Percentiles rank a stretch among this genome's conserved stretches.
phyloP scores from a whole-genome alignment of 2,329 filamentous ascomycete genomes.

The Xylariaceae sp. region DNA sequence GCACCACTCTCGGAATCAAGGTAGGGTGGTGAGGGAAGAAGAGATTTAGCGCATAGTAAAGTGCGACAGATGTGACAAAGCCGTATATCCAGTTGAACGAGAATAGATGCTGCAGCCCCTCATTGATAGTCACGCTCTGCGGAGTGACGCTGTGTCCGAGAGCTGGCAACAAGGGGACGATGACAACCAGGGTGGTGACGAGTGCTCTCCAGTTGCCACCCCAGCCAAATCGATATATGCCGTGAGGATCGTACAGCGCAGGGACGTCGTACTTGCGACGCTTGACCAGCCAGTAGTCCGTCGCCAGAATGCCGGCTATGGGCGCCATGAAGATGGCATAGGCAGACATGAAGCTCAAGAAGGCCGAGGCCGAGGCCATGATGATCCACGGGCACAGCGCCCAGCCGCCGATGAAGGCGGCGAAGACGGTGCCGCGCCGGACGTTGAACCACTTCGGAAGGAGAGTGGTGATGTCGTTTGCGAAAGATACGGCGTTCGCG shows the following conservation, averaged over 20 bases:
- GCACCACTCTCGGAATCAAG: slow-evolving; percentile 13
- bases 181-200: slow-evolving; percentile 13
- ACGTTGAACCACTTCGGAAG: slow-evolving; percentile 25
- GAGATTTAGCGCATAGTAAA: slow-evolving; percentile 15
- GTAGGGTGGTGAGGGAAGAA: slow-evolving; percentile 15
- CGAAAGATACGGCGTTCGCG: slow-evolving; percentile 22
- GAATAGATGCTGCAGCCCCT: slow-evolving; percentile 20
- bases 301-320: slow-evolving; percentile 15
- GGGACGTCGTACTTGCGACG: slow-evolving; percentile 27
- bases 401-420: slow-evolving; percentile 26
- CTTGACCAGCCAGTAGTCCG: slow-evolving; percentile 23
- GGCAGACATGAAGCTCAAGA: slow-evolving; percentile 25
- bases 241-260: slow-evolving; percentile 28
- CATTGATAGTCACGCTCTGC: slow-evolving; percentile 13
- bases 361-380: slow-evolving; percentile 20
- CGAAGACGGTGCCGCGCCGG: slow-evolving; percentile 23
- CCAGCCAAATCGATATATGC: slow-evolving; percentile 26
- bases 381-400: slow-evolving; percentile 29
- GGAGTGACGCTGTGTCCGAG: slow-evolving; percentile 21
- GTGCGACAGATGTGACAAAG: slow-evolving; percentile 15
- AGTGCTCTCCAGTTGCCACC: slow-evolving; percentile 28
- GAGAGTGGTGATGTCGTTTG: slow-evolving; percentile 24
- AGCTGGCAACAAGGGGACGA: slow-evolving; percentile 25
- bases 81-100: slow-evolving; percentile 24
- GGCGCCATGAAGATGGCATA: slow-evolving; percentile 29